phyloP scores from a whole-genome alignment of 208 protist species.

The Leishmania amazonensis region DNA sequence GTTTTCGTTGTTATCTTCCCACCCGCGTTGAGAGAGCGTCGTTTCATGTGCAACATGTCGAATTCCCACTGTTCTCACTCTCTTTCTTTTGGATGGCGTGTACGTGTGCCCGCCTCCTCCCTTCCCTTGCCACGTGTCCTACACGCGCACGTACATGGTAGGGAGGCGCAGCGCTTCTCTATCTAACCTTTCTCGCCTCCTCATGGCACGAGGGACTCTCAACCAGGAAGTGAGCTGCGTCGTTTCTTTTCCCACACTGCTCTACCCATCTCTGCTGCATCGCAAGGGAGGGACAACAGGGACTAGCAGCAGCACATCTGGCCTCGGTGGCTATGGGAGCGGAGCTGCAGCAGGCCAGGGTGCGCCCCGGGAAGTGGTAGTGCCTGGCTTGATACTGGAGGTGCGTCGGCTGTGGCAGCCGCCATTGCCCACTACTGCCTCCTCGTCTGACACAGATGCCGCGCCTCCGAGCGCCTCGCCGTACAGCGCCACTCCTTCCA shows the following conservation, averaged over 20 bases:
- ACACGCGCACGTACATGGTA: not conserved
- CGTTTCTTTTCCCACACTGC: conserved; percentile 8
- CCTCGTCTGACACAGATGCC: not conserved
- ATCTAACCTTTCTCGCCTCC: not conserved
- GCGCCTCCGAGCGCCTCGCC: not conserved
- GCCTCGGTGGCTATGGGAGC: not conserved
- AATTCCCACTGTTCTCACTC: not conserved
- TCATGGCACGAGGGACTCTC: conserved; percentile 9
- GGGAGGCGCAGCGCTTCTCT: not conserved
- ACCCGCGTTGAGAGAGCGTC: not conserved
- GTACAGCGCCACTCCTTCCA: not conserved
- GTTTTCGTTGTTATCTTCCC: not conserved
- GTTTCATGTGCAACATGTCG: not conserved
- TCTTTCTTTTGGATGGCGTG: not conserved
- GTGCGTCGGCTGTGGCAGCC: conserved; percentile 69
- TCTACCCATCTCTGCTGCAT: conserved; percentile 25
- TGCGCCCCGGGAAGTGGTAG: conserved; percentile 4
- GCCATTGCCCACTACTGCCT: not conserved
- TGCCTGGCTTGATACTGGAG: conserved; percentile 52
- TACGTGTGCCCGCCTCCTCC: not conserved
- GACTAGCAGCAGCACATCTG: not conserved
- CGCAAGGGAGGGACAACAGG: conserved; percentile 11
- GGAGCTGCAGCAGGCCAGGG: conserved; percentile 4
- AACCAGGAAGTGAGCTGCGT: conserved; percentile 26
- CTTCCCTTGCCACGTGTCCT: not conserved